These are phyloP conservation scores for Pseudoperonospora humuli DNA, from an alignment of 352 stramenopile species.

Conservation along the genomic window DNA sequence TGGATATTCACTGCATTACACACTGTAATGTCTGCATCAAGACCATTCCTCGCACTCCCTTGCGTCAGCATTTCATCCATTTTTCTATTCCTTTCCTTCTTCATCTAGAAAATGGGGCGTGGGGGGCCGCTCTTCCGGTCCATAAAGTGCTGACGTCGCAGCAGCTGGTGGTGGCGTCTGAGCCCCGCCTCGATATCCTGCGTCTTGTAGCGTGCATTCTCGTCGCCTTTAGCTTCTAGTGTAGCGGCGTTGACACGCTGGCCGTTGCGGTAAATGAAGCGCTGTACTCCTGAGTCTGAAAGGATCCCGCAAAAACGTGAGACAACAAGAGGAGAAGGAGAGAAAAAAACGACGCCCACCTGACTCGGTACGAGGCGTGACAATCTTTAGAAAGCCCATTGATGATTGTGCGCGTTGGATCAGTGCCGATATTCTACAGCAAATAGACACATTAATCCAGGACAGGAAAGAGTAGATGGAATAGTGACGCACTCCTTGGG, in stretches of 20 bases:
- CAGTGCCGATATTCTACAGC: constrained; percentile 47
- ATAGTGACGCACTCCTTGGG: constrained; percentile 46
- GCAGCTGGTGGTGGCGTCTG: constrained; percentile 63
- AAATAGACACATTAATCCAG: neutral
- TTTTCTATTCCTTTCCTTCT: neutral
- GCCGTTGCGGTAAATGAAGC: constrained; percentile 78
- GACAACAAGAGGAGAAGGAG: neutral
- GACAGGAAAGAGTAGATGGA: neutral
- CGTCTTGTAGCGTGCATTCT: constrained; percentile 62
- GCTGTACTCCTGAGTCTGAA: constrained; percentile 60
- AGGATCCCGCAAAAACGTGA: neutral
- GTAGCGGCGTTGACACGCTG: constrained; percentile 48
- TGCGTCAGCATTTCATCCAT: neutral
- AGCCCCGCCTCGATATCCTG: constrained; percentile 65
- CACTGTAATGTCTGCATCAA: neutral
- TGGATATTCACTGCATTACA: neutral
- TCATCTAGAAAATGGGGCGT: constrained; percentile 33
- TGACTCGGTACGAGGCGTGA: constrained; percentile 55
- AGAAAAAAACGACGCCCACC: constrained; percentile 21
- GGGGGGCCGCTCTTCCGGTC: constrained; percentile 50
- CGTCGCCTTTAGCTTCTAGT: constrained; percentile 34
- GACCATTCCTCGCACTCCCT: neutral
- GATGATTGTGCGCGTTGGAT: constrained; percentile 76
- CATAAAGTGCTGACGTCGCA: constrained; percentile 84
- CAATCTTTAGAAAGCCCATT: constrained; percentile 81